Base-by-base conservation (phyloP, 345 rosid genomes). In the Luvunga scandens region DNA sequence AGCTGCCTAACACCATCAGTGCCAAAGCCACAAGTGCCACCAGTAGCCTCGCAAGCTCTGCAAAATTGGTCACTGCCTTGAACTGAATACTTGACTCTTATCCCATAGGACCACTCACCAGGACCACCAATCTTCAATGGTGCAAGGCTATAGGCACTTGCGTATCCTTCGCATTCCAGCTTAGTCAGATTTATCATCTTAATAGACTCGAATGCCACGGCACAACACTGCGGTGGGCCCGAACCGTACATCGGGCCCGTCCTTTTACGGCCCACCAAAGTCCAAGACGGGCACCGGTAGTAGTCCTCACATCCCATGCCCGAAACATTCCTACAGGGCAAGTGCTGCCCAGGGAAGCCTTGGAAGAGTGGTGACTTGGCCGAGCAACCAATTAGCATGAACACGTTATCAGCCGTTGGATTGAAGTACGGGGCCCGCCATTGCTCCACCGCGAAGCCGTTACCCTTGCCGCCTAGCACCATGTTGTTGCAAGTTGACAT, bases 251-350 rank as follows among this genome's bases (percentile, higher is more conserved):
- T 48, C 1, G 86, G 79, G 64, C 87, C 84, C 10, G 73, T 68
- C 16, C 66, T 67, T 75, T 84, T 80, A 4, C 79, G 85, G 25
- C 94, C 94, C 7, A 87, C 77, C 56, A 87, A 61, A 27, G 56
- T 83, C 99, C 99, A 95, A 0, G 89, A 93, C 1, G 93, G 94
- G 72, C 98, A 96, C 2, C 79, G 85, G 45, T 87, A 89, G 80
- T 94, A 94, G 39, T 92, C 97, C 81, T 92, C 97, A 22, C 97
- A 96, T 25, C 99, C 94, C 97, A 92, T 94, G 0, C 97, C 97
- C 1, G 98, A 93, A 30, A 96, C 92, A 36, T 96, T 96, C 63
- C 89, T 86, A 67, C 97, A 96, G 0, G 99, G 97, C 62, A 93
- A 28, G 76, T 91, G 98, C 88, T 86, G 87, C 67, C 80, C 91